phyloP scores from a whole-genome alignment of 208 protist genomes.

The Vickermania spadyakhi region DNA sequence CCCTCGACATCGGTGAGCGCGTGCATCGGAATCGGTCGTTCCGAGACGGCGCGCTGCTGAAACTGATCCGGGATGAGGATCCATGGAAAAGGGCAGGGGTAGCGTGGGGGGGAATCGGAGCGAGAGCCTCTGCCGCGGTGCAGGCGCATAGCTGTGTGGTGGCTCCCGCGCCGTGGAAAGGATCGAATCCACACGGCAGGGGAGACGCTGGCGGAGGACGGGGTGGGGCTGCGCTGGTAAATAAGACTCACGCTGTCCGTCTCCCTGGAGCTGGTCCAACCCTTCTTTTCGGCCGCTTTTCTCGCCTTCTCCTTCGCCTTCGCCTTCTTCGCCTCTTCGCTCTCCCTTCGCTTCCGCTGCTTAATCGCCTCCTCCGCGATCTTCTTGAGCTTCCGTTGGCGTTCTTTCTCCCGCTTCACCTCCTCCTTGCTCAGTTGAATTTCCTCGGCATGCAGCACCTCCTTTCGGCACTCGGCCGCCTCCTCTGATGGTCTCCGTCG shows the following conservation, averaged over 20 bases:
- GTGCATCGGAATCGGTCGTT: background rate
- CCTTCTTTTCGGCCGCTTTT: background rate
- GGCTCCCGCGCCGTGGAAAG: background rate
- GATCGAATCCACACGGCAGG: background rate
- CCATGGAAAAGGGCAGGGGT: background rate
- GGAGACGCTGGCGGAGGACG: background rate
- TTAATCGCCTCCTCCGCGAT: no score
- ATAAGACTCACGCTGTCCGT: background rate
- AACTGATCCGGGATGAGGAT: background rate
- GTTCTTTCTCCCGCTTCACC: background rate
- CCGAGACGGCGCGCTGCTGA: background rate
- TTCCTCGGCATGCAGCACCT: background rate
- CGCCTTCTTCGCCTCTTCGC: background rate
- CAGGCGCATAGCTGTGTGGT: background rate
- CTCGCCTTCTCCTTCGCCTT: no score
- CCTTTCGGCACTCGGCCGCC: no score
- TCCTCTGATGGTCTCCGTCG: no score
- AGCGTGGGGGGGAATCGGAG: no score
- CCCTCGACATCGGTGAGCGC: background rate
- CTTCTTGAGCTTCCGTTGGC: no score
- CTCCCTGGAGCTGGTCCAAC: background rate
- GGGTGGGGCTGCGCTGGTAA: background rate
- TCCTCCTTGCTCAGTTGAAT: background rate
- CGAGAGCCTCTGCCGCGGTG: no score
- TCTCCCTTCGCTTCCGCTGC: no score